These are phyloP conservation scores for Pichia norvegensis DNA, from an alignment of 1,139 yeast genomes.

Conservation along the genomic window DNA sequence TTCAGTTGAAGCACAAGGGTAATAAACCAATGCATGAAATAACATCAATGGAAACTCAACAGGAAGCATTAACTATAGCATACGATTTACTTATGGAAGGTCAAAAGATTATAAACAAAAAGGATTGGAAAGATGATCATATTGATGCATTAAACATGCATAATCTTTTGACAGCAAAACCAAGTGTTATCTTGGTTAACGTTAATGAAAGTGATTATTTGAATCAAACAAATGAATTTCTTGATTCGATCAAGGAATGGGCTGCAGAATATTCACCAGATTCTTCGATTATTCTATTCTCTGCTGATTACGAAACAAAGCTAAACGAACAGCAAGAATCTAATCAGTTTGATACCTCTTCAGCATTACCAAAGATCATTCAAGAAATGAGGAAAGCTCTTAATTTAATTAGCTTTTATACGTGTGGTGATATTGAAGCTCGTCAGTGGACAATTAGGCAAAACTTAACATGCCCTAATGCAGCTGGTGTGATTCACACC, in stretches of 20 bases:
- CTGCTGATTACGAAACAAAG: constrained; percentile 52
- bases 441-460: constrained; percentile 86
- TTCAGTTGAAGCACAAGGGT: constrained; percentile 34
- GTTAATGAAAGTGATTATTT: constrained; percentile 51
- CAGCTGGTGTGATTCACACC: constrained; percentile 90
- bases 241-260: constrained; percentile 43
- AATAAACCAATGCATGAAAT: constrained; percentile 27
- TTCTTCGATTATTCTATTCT: constrained; percentile 48
- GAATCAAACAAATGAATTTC: constrained; percentile 34
- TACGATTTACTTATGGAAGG: constrained; percentile 52
- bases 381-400: constrained; percentile 60
- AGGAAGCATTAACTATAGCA: constrained; percentile 39
- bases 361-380: constrained; percentile 43
- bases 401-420: constrained; percentile 74
- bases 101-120: constrained; percentile 38
- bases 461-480: constrained; percentile 80
- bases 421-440: constrained; percentile 86
- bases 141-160: constrained; percentile 49
- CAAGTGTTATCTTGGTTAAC: constrained; percentile 55
- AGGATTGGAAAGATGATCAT: constrained; percentile 49
- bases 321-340: constrained; percentile 17
- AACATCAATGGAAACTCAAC: constrained; percentile 35
- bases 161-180: constrained; percentile 64
- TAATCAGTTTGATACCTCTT: constrained; percentile 13
- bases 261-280: constrained; percentile 45